These are phyloP conservation scores for Schoenoplectus tabernaemontani DNA, from an alignment of 202 grass and related monocot species.

Conservation along the genomic window DNA sequence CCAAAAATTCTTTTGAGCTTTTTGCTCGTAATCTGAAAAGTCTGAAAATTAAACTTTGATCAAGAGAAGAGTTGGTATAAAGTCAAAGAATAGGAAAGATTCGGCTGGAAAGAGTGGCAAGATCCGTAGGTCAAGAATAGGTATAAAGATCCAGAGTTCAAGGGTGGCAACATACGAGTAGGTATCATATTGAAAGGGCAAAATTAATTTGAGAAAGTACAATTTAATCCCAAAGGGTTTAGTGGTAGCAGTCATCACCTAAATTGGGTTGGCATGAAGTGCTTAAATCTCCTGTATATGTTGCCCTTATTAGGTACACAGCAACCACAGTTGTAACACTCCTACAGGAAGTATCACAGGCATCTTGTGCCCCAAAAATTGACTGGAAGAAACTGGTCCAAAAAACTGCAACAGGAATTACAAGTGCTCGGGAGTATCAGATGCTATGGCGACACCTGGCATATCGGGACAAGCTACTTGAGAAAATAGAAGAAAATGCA, in stretches of 20 bases:
- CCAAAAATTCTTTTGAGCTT: neutral
- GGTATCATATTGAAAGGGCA: neutral
- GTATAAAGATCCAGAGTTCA: too few relatives aligned
- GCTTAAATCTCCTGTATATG: neutral
- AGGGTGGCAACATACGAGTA: too few relatives aligned
- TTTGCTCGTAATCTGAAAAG: neutral
- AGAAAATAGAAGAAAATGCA: conserved; percentile 34
- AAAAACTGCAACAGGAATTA: conserved; percentile 76
- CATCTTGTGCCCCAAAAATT: conserved; percentile 28
- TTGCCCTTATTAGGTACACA: conserved; percentile 43
- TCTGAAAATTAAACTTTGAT: too few relatives aligned
- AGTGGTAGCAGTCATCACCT: neutral
- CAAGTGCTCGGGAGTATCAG: conserved; percentile 80
- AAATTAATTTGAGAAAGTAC: neutral
- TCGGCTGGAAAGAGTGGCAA: too few relatives aligned
- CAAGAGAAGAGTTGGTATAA: too few relatives aligned
- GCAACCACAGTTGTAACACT: conserved; percentile 55
- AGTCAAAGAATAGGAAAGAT: too few relatives aligned
- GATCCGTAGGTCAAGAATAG: too few relatives aligned
- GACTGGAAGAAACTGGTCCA: conserved; percentile 71
- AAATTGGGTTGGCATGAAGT: neutral
- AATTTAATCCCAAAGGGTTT: neutral
- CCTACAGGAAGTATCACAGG: conserved; percentile 79
- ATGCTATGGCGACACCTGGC: conserved; percentile 93
- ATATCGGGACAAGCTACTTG: conserved; percentile 48